Percentiles rank a stretch among this genome's conserved stretches.
Conservation (phyloP, 371 early-diverging fungal genomes). For the Mucor indicus region DNA sequence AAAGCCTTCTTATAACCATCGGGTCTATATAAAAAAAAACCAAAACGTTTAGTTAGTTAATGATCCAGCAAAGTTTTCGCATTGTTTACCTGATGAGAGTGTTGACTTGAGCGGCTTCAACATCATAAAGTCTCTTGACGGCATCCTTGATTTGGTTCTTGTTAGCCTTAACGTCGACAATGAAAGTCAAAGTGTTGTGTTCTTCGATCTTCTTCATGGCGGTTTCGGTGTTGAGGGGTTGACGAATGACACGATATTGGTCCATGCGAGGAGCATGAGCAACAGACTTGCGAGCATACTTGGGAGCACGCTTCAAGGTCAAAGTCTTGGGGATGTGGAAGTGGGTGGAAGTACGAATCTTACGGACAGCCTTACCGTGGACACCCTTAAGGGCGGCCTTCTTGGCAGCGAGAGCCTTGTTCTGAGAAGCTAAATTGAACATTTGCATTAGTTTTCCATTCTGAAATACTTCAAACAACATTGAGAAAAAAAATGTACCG, state of each 20-base stretch:
- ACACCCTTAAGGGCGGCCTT: constrained; percentile 90
- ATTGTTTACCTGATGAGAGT: constrained; percentile 84
- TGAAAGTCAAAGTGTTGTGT: no score
- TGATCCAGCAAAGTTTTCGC: no score
- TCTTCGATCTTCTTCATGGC: constrained; percentile 51
- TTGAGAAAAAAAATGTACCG: no score
- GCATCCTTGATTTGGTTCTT: constrained; percentile 65
- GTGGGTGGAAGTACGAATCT: constrained; percentile 82
- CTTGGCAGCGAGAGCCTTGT: constrained; percentile 63
- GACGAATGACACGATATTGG: no score
- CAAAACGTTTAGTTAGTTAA: neutral
- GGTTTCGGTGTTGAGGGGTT: constrained; percentile 80
- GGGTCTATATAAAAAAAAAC: neutral
- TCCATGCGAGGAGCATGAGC: constrained; percentile 22
- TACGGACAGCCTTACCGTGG: constrained; percentile 67
- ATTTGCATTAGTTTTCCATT: no score
- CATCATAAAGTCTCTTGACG: constrained; percentile 91
- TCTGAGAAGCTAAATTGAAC: constrained; percentile 43
- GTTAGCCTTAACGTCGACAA: no score
- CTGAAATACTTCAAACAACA: no score
- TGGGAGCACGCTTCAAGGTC: constrained; percentile 75
- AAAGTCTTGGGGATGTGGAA: constrained; percentile 95
- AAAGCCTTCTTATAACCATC: no score
- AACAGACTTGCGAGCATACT: constrained; percentile 86
- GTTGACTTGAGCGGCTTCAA: constrained; percentile 91